phyloP scores from a whole-genome alignment of 129 eudicot species.

The Flaveria brownii region DNA sequence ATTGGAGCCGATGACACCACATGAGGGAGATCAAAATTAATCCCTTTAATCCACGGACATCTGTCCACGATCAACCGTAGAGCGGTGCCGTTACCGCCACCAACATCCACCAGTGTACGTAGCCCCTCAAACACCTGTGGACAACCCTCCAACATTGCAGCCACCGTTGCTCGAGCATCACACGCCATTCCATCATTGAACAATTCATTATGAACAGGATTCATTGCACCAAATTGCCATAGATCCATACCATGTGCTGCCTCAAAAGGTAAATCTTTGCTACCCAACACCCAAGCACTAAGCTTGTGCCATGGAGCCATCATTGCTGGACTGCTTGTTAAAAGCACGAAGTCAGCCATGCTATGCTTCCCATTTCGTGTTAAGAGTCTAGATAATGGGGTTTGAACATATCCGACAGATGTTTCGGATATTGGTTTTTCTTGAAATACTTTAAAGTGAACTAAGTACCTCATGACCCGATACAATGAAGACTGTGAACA shows the following conservation, averaged over 20 bases:
- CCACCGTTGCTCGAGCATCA: neutral
- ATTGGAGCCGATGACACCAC: neutral
- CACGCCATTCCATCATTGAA: constrained; percentile 7
- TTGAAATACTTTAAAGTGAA: neutral
- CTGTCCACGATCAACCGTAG: constrained; percentile 10
- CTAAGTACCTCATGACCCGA: neutral
- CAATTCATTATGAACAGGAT: neutral
- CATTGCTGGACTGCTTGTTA: neutral
- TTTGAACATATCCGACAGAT: neutral
- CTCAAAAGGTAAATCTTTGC: neutral
- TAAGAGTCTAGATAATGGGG: neutral
- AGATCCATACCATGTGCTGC: neutral
- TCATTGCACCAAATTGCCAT: neutral
- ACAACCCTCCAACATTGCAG: constrained; percentile 3
- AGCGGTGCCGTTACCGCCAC: neutral
- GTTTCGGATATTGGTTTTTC: neutral
- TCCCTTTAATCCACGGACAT: constrained; percentile 15
- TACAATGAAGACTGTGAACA: constrained; percentile 5
- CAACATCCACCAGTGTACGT: neutral
- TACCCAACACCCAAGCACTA: neutral
- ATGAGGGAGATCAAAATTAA: constrained; percentile 13
- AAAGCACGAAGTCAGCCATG: constrained; percentile 15
- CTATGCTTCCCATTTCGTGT: neutral
- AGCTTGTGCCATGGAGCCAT: constrained; percentile 13
- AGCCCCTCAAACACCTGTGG: constrained; percentile 10